A percentile compares a stretch with the other conserved stretches of the same genome.
These are phyloP conservation scores for Prunus salicina DNA, from an alignment of 306 rosid genomes.

Conservation along the genomic window DNA sequence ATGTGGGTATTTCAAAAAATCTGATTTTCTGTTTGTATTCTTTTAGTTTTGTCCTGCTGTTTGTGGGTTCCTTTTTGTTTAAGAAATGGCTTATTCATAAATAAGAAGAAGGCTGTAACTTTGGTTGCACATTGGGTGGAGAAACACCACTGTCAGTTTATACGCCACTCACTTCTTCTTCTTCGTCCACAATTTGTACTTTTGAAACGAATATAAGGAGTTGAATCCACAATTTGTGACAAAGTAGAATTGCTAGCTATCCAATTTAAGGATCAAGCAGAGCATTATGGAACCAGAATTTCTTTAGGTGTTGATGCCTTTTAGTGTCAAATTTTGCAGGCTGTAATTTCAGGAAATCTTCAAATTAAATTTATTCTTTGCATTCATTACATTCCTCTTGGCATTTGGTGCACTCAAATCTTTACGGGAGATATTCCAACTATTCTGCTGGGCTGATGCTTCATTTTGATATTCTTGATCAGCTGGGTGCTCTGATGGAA, in stretches of 20 bases:
- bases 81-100: not conserved
- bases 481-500: slow-evolving; percentile 99
- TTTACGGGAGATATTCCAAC: slow-evolving; percentile 4
- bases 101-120: not conserved
- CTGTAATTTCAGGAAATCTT: not conserved
- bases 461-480: slow-evolving; percentile 31
- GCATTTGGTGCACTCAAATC: slow-evolving; percentile 6
- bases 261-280: not conserved
- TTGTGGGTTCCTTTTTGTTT: not conserved
- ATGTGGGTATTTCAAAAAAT: not conserved
- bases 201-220: not conserved
- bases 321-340: not conserved
- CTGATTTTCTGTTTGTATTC: not conserved
- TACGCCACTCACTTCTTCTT: no score
- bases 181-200: not conserved
- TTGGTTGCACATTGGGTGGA: not conserved
- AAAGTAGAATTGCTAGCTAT: not conserved
- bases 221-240: not conserved
- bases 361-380: not conserved
- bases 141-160: no score
- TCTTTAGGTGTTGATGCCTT: no score
- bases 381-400: not conserved
- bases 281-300: no score
- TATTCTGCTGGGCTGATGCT: slow-evolving; percentile 17
- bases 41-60: not conserved